Evolutionary conservation across 2,329 filamentous ascomycete species (phyloP), one percentile per base, ranked within the genome.

Genomic region (Davidsoniella neocaledoniae): DNA sequence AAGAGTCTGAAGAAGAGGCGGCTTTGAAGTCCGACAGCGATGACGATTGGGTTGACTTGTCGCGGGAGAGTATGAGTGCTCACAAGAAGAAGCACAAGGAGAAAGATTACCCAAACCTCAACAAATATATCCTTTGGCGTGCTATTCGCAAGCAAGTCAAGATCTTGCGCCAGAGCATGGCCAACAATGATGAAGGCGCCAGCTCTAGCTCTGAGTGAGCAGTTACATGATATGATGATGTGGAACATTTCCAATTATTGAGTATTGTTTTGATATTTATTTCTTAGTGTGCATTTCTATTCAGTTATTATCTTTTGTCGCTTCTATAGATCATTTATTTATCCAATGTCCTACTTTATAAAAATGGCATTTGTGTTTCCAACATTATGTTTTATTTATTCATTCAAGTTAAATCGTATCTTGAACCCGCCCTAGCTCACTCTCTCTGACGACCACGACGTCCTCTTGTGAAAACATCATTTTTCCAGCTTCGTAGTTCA

Each of bases 401-500:
- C 19, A 14, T 43, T 25, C 33, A 17, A 29, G 14, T 10, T 36
- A 23, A 23, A 23, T 4, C 21, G 21, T 5, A 5, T 23, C 21
- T 23, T 5, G 21, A 23, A 5, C 2, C 21, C 4, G 21, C 21
- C 21, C 33, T 45, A 45, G 41, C 29, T 33, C 12, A 33, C 29
- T 33, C 8, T 33, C 29, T 33, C 9, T 33, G 9, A 12, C 29
- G 29, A 8, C 42, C 42, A 7, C 12, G 21, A 9, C 4, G 14
- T 14, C 42, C 42, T 29, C 23, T 25, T 2, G 42, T 9, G 26
- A 44, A 49, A 16, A 49, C 16, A 38, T 49, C 47, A 2, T 40
- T 94, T 57, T 83, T 74, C 87, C 87, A 94, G 0, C 83, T 83
- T 14, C 29, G 29, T 33, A 33, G 3, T 33, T 33, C 29, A 55